Evolutionary conservation across 1,284 basidiomycete genomes (phyloP), one percentile per base, ranked within the genome.

Genomic region (Hemileia vastatrix): DNA sequence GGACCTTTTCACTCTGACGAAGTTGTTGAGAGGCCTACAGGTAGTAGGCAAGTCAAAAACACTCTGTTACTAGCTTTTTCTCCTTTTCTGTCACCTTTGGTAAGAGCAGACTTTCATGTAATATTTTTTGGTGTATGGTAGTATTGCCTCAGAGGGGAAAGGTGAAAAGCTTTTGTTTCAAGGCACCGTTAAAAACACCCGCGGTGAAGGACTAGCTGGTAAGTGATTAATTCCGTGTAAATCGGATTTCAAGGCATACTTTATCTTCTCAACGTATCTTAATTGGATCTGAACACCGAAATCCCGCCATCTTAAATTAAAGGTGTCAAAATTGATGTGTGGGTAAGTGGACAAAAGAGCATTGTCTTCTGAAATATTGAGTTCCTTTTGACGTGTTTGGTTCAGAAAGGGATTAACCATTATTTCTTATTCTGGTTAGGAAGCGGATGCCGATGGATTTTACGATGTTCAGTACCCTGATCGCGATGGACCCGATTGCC

Each of bases 1-100:
- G 90, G 89, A 6, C 90, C 89, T 1, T 92, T 91, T 79, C 86
- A 83, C 71, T 88, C 87, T 2, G 85, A 86, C 36, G 88, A 92
- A 71, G 84, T 88, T 18, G 81, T 82, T 32, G 83, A 88, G 54
- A 86, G 88, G 68, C 70, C 73, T 6, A 77, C 77, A 6, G 78
- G 78, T 15, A n/a, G n/a, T n/a, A n/a, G n/a, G n/a, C n/a, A n/a
- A n/a, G n/a, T n/a, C n/a, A n/a, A n/a, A n/a, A n/a, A n/a, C n/a
- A n/a, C n/a, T n/a, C n/a, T n/a, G n/a, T n/a, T n/a, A n/a, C n/a
- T n/a, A n/a, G n/a, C n/a, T n/a, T n/a, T n/a, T n/a, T n/a, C n/a
- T n/a, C n/a, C n/a, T n/a, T n/a, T n/a, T n/a, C n/a, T n/a, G n/a
- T n/a, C n/a, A n/a, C n/a, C n/a, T n/a, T n/a, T n/a, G n/a, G n/a